Evolutionary conservation across 169 alveolate species (phyloP).

Genomic region (Plasmodium cynomolgi): DNA sequence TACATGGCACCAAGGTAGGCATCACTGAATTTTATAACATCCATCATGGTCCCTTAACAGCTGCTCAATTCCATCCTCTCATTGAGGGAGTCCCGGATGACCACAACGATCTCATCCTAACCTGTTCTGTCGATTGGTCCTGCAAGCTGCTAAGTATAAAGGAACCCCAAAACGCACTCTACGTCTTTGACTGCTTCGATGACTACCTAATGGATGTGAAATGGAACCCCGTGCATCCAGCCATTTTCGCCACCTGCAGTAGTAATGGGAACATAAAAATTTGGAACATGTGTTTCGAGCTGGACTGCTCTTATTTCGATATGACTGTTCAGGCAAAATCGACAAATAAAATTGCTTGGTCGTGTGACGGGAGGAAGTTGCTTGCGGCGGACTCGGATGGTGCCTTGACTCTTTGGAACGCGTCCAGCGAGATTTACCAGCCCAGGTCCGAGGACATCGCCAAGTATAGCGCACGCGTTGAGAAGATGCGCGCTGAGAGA

Average conservation of each 20-base stretch:
- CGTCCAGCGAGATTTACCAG: constrained; percentile 65
- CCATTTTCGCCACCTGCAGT: constrained; percentile 60
- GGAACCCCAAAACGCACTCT: constrained; percentile 79
- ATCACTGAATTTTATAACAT: constrained; percentile 76
- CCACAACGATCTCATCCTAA: constrained; percentile 82
- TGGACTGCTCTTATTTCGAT: constrained; percentile 45
- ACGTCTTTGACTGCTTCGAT: constrained; percentile 83
- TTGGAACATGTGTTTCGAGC: constrained; percentile 45
- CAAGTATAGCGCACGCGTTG: constrained; percentile 5
- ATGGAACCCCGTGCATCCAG: constrained; percentile 83
- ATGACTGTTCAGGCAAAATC: constrained; percentile 14
- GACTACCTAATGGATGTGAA: constrained; percentile 88
- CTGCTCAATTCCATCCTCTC: constrained; percentile 82
- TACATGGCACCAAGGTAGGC: constrained; percentile 76
- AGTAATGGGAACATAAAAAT: constrained; percentile 43
- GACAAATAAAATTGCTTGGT: constrained; percentile 72
- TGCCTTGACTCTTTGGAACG: constrained; percentile 37
- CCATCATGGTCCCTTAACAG: constrained; percentile 86
- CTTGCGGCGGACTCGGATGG: constrained; percentile 68
- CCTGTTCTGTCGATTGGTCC: constrained; percentile 91
- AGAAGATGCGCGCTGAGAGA: not conserved
- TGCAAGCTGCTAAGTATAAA: constrained; percentile 85
- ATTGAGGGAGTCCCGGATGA: constrained; percentile 76
- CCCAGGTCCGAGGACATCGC: constrained; percentile 62
- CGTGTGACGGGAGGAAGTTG: constrained; percentile 57